Evolutionary conservation across 192 early-diverging fungal species (phyloP), one percentile per base, ranked within the genome.

Genomic region (Coemansia sp.): DNA sequence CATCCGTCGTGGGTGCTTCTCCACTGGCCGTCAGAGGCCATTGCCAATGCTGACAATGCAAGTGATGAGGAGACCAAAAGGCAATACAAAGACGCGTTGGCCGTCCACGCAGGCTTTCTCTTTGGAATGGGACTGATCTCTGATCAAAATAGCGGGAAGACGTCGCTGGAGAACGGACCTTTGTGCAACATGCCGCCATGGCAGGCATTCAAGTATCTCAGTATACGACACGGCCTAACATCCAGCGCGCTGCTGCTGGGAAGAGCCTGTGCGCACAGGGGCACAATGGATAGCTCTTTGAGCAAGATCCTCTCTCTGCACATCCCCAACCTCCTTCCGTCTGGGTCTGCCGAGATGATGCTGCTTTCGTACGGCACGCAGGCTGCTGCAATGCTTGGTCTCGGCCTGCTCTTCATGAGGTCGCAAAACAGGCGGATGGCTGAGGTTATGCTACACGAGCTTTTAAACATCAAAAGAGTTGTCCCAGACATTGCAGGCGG

Each of bases 1-100:
- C 85, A 86, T 29, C 82, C 86, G 4, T 87, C 89, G 14, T 97
- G 95, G 95, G 90, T 97, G 56, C 71, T 87, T 9, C 87, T 89
- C 66, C 92, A 92, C 61, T 74, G 85, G 83, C 79, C 79, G 11
- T 43, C 67, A 0, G 74, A 75, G 63, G 55, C 63, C 19, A 34
- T 52, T 3, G 10, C 59, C 5, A 59, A 65, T 10, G 15, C 41
- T 2, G 70, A 67, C 17, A 13, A 46, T 2, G 23, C 49, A 3
- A 45, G 61, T 9, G 61, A 60, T 22, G 62, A 64, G 15, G 63
- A 59, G 3, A 43, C 41, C 13, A 63, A 68, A 20, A 53, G 43
- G 19, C 38, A 60, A 14, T 70, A 73, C 62, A 53, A 69, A 7
- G 80, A 78, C 25, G 59, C 86, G 9, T 74, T 84, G 45, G 73